Evolutionary conservation across 768 basidiomycete genomes (phyloP).

Genomic region (Kwoniella europaea): DNA sequence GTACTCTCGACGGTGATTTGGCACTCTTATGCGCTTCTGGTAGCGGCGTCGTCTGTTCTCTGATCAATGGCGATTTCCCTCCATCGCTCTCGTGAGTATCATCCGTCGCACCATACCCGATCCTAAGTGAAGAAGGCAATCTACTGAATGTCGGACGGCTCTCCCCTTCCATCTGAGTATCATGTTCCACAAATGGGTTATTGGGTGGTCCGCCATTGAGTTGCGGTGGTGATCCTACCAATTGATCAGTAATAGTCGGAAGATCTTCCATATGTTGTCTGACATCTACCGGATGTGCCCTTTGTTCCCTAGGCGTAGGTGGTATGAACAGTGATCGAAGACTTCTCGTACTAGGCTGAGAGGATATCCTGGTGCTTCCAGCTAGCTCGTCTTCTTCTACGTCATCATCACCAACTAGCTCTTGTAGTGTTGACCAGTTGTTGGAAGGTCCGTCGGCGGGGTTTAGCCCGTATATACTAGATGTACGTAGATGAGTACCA

Average conservation of each 20-base stretch:
- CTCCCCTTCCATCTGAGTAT: background rate
- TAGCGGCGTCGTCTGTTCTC: background rate
- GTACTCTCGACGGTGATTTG: background rate
- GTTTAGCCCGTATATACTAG: background rate
- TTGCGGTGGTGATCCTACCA: constrained; percentile 16
- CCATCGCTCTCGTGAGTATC: background rate
- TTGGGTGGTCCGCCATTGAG: background rate
- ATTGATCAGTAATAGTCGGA: constrained; percentile 9
- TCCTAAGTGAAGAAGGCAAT: constrained; percentile 3
- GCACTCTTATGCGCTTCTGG: background rate
- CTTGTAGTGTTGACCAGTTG: constrained; percentile 39
- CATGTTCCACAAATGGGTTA: constrained; percentile 6
- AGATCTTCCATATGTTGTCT: background rate
- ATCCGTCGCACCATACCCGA: constrained; percentile 1
- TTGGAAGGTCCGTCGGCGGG: constrained; percentile 2
- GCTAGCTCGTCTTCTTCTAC: constrained; percentile 5
- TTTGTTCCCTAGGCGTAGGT: constrained; percentile 4
- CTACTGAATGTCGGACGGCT: constrained; percentile 3
- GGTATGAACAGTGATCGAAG: constrained; percentile 18
- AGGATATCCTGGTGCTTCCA: background rate
- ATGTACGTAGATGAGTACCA: background rate
- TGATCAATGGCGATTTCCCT: background rate
- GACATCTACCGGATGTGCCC: constrained; percentile 4
- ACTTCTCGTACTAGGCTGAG: constrained; percentile 14
- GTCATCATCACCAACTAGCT: constrained; percentile 28